Base-by-base conservation (phyloP, 257 asterid genomes). In the Fraxinus excelsior region DNA sequence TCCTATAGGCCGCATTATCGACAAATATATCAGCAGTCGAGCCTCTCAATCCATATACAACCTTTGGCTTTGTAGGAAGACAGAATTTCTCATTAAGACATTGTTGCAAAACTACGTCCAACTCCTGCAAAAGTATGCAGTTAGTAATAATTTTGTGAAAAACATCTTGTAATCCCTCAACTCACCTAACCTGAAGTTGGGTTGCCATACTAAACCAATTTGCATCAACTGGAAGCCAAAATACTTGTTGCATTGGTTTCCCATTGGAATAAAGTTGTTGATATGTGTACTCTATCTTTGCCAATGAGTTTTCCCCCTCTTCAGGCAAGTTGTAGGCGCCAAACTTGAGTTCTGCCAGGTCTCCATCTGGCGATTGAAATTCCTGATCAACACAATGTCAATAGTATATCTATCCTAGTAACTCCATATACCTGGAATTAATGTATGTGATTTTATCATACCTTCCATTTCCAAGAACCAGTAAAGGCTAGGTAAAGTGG, bases 401-500 rank as follows among this genome's bases (percentile, higher is more conserved):
- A 5, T 44, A 44, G 1, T 14, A 40, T 11, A 42, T 44, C 5
- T 46, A 46, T 46, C n/a, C 56, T 46, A 46, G 56, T 14, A 13
- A 44, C 53, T 44, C 53, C 53, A 13, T 10, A 2, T 11, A 16
- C 42, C 60, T 51, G 25, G 25, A 51, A 51, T 19, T 5, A 51
- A 1, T 0, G 1, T 16, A 7, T 19, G 19, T 19, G 19, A 51
- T 44, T 51, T 1, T 18, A n/a, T 53, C 19, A 53, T 53, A 53
- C 64, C 64, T 53, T 53, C 64, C 64, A 53, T 53, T 53, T 53
- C 64, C 64, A 53, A 53, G 64, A 53, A 53, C 64, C 64, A 53
- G 64, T 53, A 7, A 19, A 19, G 64, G 64, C 64, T n/a, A 53
- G 2, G 64, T 53, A 6, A 53, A 19, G 64, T 53, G 64, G 64